phyloP scores from a whole-genome alignment of 2,329 filamentous ascomycete species.

The Talaromyces albobiverticillius region DNA sequence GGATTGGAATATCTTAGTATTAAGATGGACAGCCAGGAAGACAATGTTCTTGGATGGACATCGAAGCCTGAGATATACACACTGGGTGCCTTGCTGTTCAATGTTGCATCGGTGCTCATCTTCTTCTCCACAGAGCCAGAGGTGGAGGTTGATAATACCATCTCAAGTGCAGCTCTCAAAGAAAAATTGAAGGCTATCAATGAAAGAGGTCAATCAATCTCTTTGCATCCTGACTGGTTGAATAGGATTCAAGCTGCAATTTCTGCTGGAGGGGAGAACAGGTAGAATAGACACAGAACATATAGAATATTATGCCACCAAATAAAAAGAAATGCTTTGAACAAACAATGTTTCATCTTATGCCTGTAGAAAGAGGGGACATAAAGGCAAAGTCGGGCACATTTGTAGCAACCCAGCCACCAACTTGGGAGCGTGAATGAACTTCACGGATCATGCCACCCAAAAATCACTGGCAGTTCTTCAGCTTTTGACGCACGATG shows the following conservation, averaged over 20 bases:
- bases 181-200: conserved; percentile 26
- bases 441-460: neutral
- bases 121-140: conserved; percentile 20
- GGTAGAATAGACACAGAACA: neutral
- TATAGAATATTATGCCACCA: neutral
- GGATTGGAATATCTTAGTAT: conserved; percentile 27
- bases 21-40: conserved; percentile 35
- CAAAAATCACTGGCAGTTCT: neutral
- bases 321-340: neutral
- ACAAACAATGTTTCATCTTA: neutral
- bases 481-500: neutral
- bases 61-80: conserved; percentile 65
- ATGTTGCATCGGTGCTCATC: conserved; percentile 33
- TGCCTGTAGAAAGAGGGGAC: neutral
- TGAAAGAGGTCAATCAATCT: conserved; percentile 20
- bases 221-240: conserved; percentile 33
- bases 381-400: neutral
- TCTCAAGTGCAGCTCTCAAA: neutral
- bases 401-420: neutral
- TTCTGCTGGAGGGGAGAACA: neutral
- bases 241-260: conserved; percentile 22
- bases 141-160: conserved; percentile 18
- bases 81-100: conserved; percentile 38
- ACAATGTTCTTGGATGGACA: conserved; percentile 71
- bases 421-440: neutral